These are phyloP conservation scores for Stevia rebaudiana DNA, from an alignment of 140 eudicot species.

Conservation along the genomic window DNA sequence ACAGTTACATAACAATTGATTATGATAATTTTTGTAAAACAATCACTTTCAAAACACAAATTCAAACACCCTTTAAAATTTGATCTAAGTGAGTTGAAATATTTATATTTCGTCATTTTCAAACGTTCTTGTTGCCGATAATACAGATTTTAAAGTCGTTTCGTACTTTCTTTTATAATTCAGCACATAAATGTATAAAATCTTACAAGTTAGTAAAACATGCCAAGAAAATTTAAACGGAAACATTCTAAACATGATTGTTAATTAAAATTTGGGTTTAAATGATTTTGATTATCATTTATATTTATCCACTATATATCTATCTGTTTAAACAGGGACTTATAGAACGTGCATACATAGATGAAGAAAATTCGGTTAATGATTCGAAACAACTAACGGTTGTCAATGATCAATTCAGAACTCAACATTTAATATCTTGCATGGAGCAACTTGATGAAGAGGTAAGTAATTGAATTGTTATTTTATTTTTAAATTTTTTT, in stretches of 20 bases:
- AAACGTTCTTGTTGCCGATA: background rate
- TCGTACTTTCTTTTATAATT: no score
- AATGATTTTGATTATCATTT: background rate
- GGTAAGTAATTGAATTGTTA: no score
- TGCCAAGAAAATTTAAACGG: background rate
- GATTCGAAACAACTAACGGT: constrained; percentile 38
- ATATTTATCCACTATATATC: constrained; percentile 1
- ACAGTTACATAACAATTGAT: background rate
- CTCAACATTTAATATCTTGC: constrained; percentile 57
- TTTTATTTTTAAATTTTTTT: constrained; percentile 3
- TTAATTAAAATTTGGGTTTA: background rate
- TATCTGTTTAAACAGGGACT: constrained; percentile 31
- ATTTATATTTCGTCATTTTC: background rate
- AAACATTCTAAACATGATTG: constrained; percentile 9
- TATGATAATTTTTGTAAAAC: background rate
- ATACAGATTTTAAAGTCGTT: no score
- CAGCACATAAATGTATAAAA: background rate
- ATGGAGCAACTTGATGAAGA: constrained; percentile 82
- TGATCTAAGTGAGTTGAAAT: no score
- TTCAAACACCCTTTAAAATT: background rate
- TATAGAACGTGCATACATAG: constrained; percentile 17
- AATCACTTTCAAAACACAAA: background rate
- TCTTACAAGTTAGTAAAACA: background rate
- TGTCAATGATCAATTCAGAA: constrained; percentile 35
- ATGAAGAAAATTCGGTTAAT: constrained; percentile 20